These are phyloP conservation scores for Ephemerocybe angulata DNA, from an alignment of 768 basidiomycete species.

Conservation along the genomic window DNA sequence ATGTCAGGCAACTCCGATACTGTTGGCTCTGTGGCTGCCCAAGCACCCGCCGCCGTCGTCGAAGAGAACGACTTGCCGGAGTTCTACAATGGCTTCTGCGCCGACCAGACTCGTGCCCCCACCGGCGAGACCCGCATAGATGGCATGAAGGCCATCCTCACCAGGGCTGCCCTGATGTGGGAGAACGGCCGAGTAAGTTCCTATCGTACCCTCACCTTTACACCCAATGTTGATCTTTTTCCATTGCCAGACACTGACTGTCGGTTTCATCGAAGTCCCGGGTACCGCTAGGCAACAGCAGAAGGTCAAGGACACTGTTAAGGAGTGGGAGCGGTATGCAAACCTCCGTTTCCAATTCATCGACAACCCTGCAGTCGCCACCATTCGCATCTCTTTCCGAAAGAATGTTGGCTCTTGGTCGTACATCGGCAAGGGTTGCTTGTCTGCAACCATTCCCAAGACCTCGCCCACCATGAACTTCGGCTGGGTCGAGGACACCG, in stretches of 20 bases:
- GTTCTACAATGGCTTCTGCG: not conserved
- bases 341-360: slow-evolving; percentile 14
- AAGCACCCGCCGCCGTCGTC: not conserved
- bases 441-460: not conserved
- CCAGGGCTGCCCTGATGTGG: slow-evolving; percentile 6
- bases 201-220: too few relatives aligned
- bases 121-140: not conserved
- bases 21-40: not conserved
- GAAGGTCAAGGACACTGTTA: slow-evolving; percentile 13
- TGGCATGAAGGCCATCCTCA: slow-evolving; percentile 7
- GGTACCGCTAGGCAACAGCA: slow-evolving; percentile 4
- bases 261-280: slow-evolving; percentile 1
- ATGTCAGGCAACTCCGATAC: too few relatives aligned
- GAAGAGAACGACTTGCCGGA: not conserved
- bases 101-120: not conserved
- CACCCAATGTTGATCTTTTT: not conserved
- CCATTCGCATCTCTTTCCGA: slow-evolving; percentile 14
- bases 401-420: slow-evolving; percentile 13
- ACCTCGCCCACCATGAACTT: slow-evolving; percentile 13
- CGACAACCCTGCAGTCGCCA: not conserved
- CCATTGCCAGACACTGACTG: not conserved
- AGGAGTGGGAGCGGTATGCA: slow-evolving; percentile 15
- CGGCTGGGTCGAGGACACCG: slow-evolving; percentile 10
- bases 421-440: slow-evolving; percentile 11
- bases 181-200: slow-evolving; percentile 6